Evolutionary conservation across 2,329 filamentous ascomycete species (phyloP), one percentile per base, ranked within the genome.

Genomic region (Clathrospora elynae): DNA sequence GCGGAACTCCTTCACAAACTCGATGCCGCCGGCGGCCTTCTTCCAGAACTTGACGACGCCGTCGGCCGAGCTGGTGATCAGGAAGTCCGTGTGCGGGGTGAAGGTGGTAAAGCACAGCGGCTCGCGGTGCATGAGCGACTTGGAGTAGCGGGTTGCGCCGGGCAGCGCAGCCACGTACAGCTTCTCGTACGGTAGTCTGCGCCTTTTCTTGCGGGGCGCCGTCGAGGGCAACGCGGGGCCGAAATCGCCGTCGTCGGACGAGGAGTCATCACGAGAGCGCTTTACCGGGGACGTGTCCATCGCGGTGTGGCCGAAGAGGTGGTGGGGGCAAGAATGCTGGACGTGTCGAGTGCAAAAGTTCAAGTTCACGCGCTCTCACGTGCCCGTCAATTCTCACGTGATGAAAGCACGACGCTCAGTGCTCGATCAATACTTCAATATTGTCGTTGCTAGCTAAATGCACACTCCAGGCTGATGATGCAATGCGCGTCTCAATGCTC

Each of bases 1-100:
- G 64, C 85, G 86, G 75, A 96, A 99, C 73, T 99, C 91, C 73
- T 99, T 99, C 38, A 97, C 92, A 64, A 99, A 99, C 73, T 99
- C 95, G 45, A 99, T 88, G 1, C 89, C 89, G 22, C 88, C 85
- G 2, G 83, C 85, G 53, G 88, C 82, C 75, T 99, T 99, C 75
- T 99, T 99, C 93, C 93, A 99, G 70, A 99, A 99, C 71, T 99
- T 99, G 58, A 97, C 92, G 1, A 92, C 87, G n/a, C 95, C 95
- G 66, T 99, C 93, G 29, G 88, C 75, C 0, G 93, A 97, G 49
- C 88, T 89, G 1, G 93, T 99, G 51, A 99, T 93, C 24, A 99
- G 78, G 66, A 99, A 99, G 58, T 97, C 93, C 46, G 92, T 96
- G 46, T 86, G 76, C 1, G 91, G 91, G 1, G 95, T 96, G 68